Base-by-base conservation (phyloP, 1,139 yeast species). In the Lodderomyces pseudojiufengensis region DNA sequence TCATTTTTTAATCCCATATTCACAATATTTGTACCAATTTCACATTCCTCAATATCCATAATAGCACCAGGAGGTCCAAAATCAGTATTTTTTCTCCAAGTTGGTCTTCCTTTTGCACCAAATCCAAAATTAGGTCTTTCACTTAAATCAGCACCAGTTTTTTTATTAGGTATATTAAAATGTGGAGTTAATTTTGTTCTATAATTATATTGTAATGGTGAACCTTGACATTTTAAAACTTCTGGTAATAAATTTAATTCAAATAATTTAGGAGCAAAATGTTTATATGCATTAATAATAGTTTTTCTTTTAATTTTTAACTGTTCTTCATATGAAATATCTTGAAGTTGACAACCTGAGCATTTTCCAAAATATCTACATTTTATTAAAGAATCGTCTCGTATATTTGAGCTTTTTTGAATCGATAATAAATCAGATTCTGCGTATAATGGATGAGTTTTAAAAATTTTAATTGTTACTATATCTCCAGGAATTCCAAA, bases 181-280 rank as follows among this genome's bases (percentile, higher is more conserved):
- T 92, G 98, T 4, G 98, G 98, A 1, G 98, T 92, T 35, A 92
- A 71, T 54, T 92, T 92, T 1, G 98, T 92, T 55, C 98, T 70
- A 61, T 92, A 92, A 31, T 71, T 70, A 54, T 74, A 85, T 47
- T 80, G 73, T 42, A 78, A 62, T 3, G 98, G 98, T 3, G 95
- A 84, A 4, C 84, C 78, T 31, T 85, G 79, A 0, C 97, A 90
- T 3, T 66, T 61, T 9, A 70, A 70, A 23, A 92, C 66, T 8
- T 53, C 64, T 0, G 96, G 96, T 18, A 84, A 55, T 31, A 65
- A 53, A 1, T 38, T 39, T 9, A 60, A 54, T 2, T 59, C 55
- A 3, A 65, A 47, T 36, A 78, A 57, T 11, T 45, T 45, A 1
- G 71, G 69, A 1, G 95, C 94, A 56, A 86, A 82, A 55, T 72